Evolutionary conservation across 2,329 filamentous ascomycete genomes (phyloP).

Genomic region (Sphaerulina musiva): DNA sequence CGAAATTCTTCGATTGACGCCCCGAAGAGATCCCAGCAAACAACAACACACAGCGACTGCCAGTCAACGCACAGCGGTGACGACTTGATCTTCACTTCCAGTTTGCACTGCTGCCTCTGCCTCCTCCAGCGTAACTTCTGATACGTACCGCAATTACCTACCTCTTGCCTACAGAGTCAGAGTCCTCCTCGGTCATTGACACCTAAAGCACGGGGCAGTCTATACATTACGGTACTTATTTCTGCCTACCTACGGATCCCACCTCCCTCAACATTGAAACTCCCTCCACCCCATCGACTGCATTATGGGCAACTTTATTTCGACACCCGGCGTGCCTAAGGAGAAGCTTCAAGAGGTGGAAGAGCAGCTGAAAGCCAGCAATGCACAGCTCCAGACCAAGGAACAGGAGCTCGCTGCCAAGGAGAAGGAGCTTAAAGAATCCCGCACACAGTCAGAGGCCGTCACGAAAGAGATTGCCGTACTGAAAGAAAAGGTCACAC

Average conservation of each 20-base stretch:
- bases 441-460: constrained; percentile 10
- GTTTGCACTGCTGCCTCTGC: no score
- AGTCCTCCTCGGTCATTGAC: neutral
- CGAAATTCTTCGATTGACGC: neutral
- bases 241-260: constrained; percentile 2
- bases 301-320: constrained; percentile 20
- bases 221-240: neutral
- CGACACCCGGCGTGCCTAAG: constrained; percentile 15
- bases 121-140: neutral
- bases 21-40: constrained; percentile 7
- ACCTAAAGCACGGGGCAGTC: neutral
- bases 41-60: constrained; percentile 1
- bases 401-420: constrained; percentile 13
- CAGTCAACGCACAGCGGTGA: neutral
- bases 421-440: constrained; percentile 13
- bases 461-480: constrained; percentile 11
- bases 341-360: constrained; percentile 21
- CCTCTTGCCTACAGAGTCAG: neutral
- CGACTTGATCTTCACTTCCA: no score
- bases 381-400: constrained; percentile 13
- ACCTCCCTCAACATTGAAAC: no score
- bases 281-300: neutral
- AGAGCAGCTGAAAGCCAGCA: constrained; percentile 17
- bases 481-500: constrained; percentile 13
- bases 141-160: constrained; percentile 2